Evolutionary conservation across 2,329 filamentous ascomycete genomes (phyloP).

Genomic region (Lachnellula arida): DNA sequence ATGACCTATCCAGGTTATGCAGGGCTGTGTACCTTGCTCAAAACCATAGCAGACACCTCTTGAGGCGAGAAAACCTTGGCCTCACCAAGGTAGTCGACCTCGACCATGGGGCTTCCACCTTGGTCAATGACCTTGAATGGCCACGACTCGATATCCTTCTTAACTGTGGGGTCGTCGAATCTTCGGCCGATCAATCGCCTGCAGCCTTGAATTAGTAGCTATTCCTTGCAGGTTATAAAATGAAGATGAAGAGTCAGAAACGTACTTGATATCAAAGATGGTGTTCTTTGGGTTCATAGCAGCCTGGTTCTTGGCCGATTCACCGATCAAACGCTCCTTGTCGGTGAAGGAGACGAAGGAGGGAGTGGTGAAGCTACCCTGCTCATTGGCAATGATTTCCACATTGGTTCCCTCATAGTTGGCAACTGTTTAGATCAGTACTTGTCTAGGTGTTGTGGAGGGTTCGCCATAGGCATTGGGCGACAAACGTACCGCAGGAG

Average conservation of each 20-base stretch:
- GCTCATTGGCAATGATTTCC: conserved; percentile 99
- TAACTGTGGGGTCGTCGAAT: conserved; percentile 92
- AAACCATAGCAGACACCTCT: conserved; percentile 98
- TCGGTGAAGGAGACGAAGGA: conserved; percentile 99
- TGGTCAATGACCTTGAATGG: conserved; percentile 97
- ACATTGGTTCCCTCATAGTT: conserved; percentile 99
- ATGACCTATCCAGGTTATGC: not conserved
- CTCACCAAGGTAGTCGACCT: conserved; percentile 94
- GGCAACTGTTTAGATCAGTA: conserved; percentile 56
- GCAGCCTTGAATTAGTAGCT: conserved; percentile 9
- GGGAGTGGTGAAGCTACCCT: conserved; percentile 97
- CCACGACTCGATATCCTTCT: conserved; percentile 98
- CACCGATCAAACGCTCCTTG: conserved; percentile 98
- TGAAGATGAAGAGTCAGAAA: conserved; percentile 20
- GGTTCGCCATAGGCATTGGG: not conserved
- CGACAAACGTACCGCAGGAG: conserved; percentile 59
- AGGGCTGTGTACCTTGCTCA: conserved; percentile 71
- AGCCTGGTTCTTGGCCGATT: conserved; percentile 99
- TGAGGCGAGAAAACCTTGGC: conserved; percentile 95
- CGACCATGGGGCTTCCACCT: conserved; percentile 80
- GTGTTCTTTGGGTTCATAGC: conserved; percentile 99
- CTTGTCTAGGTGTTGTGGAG: not conserved
- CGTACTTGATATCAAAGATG: conserved; percentile 98
- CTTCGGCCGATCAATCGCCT: conserved; percentile 97
- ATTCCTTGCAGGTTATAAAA: not conserved